phyloP scores from a whole-genome alignment of 257 asterid genomes.

The Solanum medicagineum region DNA sequence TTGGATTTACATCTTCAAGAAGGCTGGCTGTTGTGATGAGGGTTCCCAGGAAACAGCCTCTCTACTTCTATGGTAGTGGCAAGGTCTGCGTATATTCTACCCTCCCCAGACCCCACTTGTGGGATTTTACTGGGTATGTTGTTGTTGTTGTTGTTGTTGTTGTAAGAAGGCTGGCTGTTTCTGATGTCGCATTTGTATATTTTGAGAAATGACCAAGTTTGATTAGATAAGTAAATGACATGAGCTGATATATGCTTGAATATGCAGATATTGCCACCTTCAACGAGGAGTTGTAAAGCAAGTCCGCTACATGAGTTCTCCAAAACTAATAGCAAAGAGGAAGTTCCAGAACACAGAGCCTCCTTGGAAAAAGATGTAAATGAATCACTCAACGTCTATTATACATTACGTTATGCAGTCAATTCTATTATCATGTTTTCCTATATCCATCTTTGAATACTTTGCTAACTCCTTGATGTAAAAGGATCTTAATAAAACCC shows the following conservation, averaged over 20 bases:
- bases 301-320: constrained; percentile 23
- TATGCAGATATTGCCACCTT: constrained; percentile 23
- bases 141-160: too few species aligned
- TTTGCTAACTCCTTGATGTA: not conserved
- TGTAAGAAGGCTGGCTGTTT: not conserved
- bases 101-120: too few species aligned
- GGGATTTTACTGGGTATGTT: too few species aligned
- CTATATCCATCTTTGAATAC: not conserved
- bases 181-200: not conserved
- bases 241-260: not conserved
- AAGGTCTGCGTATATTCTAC: too few species aligned
- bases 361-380: constrained; percentile 50
- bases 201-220: not conserved
- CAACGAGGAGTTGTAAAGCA: constrained; percentile 19
- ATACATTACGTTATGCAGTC: not conserved
- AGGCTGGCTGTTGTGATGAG: not conserved
- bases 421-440: not conserved
- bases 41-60: too few species aligned
- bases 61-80: too few species aligned
- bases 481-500: not conserved
- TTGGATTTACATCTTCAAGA: not conserved
- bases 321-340: constrained; percentile 12
- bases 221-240: not conserved
- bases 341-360: constrained; percentile 20
- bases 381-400: not conserved